Evolutionary conservation across 1,139 yeast genomes (phyloP), one percentile per base, ranked within the genome.

Genomic region (Magnusiomyces tetraspermus): DNA sequence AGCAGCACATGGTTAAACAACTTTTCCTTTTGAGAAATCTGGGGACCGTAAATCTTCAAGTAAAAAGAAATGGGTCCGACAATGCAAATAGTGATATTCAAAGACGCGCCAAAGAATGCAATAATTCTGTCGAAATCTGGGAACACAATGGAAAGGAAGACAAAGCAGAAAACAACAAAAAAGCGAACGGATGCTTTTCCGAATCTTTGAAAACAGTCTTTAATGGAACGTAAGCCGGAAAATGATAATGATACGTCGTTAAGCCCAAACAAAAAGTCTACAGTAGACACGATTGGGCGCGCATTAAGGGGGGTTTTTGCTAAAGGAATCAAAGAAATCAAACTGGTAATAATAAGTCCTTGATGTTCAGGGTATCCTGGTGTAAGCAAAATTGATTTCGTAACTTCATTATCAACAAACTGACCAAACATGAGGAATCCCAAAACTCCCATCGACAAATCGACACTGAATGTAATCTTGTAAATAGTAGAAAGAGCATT

Each of bases 341-440:
- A 71, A 0, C 77, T 76, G 51, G 92, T 84, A 51, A 90, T 76
- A 38, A 81, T 61, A 2, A 80, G 78, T 54, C 82, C 79, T 10
- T 85, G 72, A 74, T 82, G 79, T 1, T 64, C 55, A 0, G 97
- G 96, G 62, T 86, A 88, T 0, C 95, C 95, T 6, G 76, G 68
- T 1, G 88, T 83, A 26, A 76, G 64, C 51, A 90, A 69, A 26
- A 90, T 75, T 63, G 82, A 85, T 63, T 82, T 85, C 4, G 97
- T 88, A 58, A 90, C 79, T 67, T 90, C 97, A 62, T 87, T 94
- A 59, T 77, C 76, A 51, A 90, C 87, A 36, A 48, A 46, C 22
- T 70, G 64, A 24, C 97, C 97, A 72, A 87, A 90, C 97, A 90
- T 90, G 41, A 89, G 70, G 65, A 82, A 85, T 0, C 97, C 97